Evolutionary conservation across 2,329 filamentous ascomycete genomes (phyloP).

Genomic region (Bipolaris bicolor): DNA sequence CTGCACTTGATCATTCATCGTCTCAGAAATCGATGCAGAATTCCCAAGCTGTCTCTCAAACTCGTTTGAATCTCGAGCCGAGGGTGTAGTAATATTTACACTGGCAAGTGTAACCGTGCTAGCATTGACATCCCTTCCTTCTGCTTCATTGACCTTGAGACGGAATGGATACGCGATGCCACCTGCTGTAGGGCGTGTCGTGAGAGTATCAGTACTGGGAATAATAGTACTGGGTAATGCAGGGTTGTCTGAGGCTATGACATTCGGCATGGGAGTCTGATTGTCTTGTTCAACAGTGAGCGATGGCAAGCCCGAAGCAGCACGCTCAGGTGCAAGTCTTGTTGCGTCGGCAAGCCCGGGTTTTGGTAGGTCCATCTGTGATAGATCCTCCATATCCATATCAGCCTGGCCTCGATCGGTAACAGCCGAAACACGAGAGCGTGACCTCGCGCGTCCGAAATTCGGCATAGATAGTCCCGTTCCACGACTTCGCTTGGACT

Average conservation of each 20-base stretch:
- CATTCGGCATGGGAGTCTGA: conserved; percentile 12
- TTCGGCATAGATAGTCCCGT: conserved; percentile 9
- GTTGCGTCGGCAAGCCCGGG: conserved; percentile 39
- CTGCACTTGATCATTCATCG: conserved; percentile 16
- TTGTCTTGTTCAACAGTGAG: conserved; percentile 11
- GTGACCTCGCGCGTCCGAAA: conserved; percentile 31
- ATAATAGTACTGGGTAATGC: conserved; percentile 47
- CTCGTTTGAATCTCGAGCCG: conserved; percentile 26
- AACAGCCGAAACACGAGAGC: conserved; percentile 39
- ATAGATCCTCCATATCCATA: conserved; percentile 28
- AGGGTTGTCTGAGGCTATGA: conserved; percentile 34
- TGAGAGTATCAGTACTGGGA: conserved; percentile 57
- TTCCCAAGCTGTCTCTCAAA: conserved; percentile 17
- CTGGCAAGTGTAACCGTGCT: conserved; percentile 71
- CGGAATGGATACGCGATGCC: conserved; percentile 77
- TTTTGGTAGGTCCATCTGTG: conserved; percentile 26
- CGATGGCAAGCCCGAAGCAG: conserved; percentile 30
- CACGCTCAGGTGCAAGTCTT: conserved; percentile 36
- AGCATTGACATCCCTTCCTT: conserved; percentile 61
- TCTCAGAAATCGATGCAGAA: not conserved
- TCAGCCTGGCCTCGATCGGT: conserved; percentile 43
- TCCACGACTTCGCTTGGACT: conserved; percentile 16
- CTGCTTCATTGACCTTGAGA: conserved; percentile 58
- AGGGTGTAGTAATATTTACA: conserved; percentile 32
- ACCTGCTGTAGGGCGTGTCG: conserved; percentile 69